Evolutionary conservation across 306 rosid species (phyloP).

Genomic region (Argentina anserina): DNA sequence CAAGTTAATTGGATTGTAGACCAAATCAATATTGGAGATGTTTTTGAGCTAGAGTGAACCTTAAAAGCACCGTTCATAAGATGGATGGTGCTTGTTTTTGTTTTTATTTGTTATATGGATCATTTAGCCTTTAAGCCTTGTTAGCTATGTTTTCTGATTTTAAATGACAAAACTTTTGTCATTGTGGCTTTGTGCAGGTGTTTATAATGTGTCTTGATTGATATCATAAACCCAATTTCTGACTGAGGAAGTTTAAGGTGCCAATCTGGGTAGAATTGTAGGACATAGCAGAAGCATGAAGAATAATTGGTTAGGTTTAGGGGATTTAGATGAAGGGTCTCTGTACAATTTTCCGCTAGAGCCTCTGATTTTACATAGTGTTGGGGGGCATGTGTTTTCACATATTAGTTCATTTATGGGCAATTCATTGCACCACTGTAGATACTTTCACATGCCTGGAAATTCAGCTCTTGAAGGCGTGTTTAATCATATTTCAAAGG

Average conservation of each 20-base stretch:
- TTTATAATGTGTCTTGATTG: slow-evolving; percentile 1
- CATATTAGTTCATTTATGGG: slow-evolving; percentile 53
- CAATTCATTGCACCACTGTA: slow-evolving; percentile 39
- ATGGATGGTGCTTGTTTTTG: not conserved
- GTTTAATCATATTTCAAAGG: slow-evolving; percentile 46
- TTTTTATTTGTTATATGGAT: not conserved
- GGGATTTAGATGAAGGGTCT: slow-evolving; percentile 62
- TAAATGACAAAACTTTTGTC: not conserved
- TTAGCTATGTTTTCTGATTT: not conserved
- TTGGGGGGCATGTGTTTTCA: slow-evolving; percentile 40
- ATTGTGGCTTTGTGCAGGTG: slow-evolving; percentile 32
- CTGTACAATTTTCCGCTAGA: slow-evolving; percentile 49
- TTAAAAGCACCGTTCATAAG: not conserved
- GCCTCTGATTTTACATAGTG: slow-evolving; percentile 40
- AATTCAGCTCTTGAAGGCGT: slow-evolving; percentile 59
- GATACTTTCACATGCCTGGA: slow-evolving; percentile 43
- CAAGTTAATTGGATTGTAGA: not conserved
- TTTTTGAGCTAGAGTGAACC: not conserved
- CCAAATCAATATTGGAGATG: not conserved
- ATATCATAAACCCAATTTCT: not conserved
- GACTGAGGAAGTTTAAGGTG: slow-evolving; percentile 8
- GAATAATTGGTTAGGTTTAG: slow-evolving; percentile 56
- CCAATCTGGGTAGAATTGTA: not conserved
- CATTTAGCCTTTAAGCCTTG: not conserved
- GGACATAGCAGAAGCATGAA: slow-evolving; percentile 37